These are phyloP conservation scores for Sclerotinia trifoliorum DNA, from an alignment of 2,329 filamentous ascomycete species.

Conservation along the genomic window DNA sequence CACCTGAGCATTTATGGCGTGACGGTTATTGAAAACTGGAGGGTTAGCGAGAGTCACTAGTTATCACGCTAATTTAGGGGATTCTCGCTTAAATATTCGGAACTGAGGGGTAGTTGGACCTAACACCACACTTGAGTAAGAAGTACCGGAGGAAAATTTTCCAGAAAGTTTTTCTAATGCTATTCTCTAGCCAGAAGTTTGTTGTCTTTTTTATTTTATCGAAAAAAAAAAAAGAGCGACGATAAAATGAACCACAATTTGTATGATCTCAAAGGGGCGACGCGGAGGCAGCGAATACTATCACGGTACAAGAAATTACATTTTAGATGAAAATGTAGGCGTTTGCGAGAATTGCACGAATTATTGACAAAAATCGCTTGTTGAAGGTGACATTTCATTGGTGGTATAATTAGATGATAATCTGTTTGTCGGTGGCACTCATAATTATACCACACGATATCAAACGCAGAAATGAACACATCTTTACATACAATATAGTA, in stretches of 20 bases:
- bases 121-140: neutral
- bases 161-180: too few relatives aligned
- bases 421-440: too few relatives aligned
- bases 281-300: neutral
- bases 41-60: neutral
- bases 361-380: neutral
- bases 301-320: neutral
- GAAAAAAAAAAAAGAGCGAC: too few relatives aligned
- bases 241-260: neutral
- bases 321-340: neutral
- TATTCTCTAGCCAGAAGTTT: too few relatives aligned
- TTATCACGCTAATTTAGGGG: neutral
- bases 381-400: accelerated
- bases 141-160: too few relatives aligned
- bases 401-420: too few relatives aligned
- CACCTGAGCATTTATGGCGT: neutral
- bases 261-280: neutral
- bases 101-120: neutral
- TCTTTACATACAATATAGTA: too few relatives aligned
- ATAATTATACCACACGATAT: too few relatives aligned
- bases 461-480: too few relatives aligned
- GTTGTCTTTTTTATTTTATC: too few relatives aligned
- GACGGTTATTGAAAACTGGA: too few relatives aligned
- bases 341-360: neutral
- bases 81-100: neutral